These are phyloP conservation scores for Sclerotinia nivalis DNA, from an alignment of 2,329 filamentous ascomycete genomes.

Conservation along the genomic window DNA sequence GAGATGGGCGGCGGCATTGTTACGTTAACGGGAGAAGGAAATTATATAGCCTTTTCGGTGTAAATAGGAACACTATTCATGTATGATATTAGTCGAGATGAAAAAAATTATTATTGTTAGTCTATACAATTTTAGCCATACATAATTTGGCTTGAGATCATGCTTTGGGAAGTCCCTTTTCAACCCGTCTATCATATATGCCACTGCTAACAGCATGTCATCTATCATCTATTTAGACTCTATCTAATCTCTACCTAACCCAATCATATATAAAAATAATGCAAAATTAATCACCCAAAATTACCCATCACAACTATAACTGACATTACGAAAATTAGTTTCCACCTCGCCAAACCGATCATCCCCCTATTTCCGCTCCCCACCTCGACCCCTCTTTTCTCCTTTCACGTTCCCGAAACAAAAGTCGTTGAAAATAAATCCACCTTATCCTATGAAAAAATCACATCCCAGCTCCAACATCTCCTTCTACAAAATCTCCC, in stretches of 20 bases:
- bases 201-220: neutral
- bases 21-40: neutral
- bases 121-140: neutral
- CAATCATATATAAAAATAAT: neutral
- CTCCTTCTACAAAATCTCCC: neutral
- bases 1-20: neutral
- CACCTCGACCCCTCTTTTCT: too few species aligned
- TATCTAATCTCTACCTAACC: neutral
- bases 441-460: neutral
- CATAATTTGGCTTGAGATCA: neutral
- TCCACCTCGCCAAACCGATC: neutral
- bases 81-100: slow-evolving; percentile 1
- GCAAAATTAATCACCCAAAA: neutral
- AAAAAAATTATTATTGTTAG: neutral
- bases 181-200: neutral
- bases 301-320: neutral
- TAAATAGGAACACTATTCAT: neutral
- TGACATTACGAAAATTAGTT: neutral
- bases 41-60: neutral
- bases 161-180: neutral
- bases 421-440: neutral
- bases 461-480: slow-evolving; percentile 6
- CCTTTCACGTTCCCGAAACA: neutral
- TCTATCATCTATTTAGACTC: neutral
- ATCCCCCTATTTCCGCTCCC: neutral